A percentile compares a stretch with the other conserved stretches of the same genome.
Conservation (phyloP, 345 rosid species). For the Kandelia obovata region DNA sequence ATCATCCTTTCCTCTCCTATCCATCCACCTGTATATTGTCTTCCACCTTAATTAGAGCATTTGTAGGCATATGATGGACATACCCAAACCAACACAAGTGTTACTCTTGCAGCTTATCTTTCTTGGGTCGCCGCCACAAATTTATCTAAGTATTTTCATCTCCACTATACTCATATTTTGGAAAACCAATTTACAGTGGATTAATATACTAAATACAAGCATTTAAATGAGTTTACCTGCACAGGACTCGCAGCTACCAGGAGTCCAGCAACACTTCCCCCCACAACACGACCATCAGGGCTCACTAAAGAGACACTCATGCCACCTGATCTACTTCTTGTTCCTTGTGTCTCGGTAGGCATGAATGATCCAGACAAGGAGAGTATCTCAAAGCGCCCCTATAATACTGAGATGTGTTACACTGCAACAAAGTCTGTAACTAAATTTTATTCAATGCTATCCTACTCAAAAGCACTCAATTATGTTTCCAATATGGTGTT, state of each 20-base stretch:
- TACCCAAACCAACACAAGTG: too few species aligned
- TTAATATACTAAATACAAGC: background rate
- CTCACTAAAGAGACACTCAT: slow-evolving; percentile 93
- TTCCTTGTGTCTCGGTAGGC: slow-evolving; percentile 80
- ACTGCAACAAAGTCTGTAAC: background rate
- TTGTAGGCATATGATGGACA: too few species aligned
- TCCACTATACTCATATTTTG: too few species aligned
- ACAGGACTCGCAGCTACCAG: slow-evolving; percentile 90
- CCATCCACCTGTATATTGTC: too few species aligned
- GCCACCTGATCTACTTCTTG: slow-evolving; percentile 91
- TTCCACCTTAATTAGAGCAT: too few species aligned
- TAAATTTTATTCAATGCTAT: background rate
- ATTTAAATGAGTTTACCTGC: slow-evolving; percentile 45
- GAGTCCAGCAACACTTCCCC: slow-evolving; percentile 93
- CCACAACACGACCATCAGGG: slow-evolving; percentile 94
- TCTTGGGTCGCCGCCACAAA: too few species aligned
- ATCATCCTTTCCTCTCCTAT: too few species aligned
- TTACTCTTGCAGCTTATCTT: too few species aligned
- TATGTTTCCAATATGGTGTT: too few species aligned
- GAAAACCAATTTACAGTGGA: background rate
- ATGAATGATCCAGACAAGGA: slow-evolving; percentile 97
- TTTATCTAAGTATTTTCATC: too few species aligned
- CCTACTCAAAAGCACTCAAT: too few species aligned
- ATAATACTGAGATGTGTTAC: slow-evolving; percentile 5
- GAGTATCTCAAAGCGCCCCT: slow-evolving; percentile 97